Evolutionary conservation across 306 rosid genomes (phyloP), one percentile per base, ranked within the genome.

Genomic region (Fagus crenata): DNA sequence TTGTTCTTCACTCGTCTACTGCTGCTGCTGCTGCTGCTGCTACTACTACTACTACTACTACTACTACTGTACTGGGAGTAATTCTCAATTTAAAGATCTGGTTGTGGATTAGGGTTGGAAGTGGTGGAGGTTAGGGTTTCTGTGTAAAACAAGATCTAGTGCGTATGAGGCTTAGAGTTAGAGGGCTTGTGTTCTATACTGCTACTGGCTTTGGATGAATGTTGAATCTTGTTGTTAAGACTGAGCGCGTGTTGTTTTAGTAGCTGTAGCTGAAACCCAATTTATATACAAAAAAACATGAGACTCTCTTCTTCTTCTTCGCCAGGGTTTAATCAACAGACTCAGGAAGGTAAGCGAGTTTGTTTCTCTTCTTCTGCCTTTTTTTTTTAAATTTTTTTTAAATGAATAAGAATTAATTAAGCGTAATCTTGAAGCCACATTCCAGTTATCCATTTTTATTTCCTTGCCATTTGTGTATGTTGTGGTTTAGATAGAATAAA

Each of bases 131-230:
- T 15, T 69, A 49, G 70, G 6, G 49, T 3, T 14, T 51, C 71
- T 9, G 49, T 18, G 83, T 72, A 65, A 15, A 46, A 43, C 81
- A 86, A 84, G 90, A 87, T 84, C 90, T 74, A 82, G 86, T 49
- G 82, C 77, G 81, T 80, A 89, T 87, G 89, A 84, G 80, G 87
- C 70, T 22, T 22, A 22, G 28, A 22, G 28, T 84, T 37, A 84
- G 75, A 31, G 82, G 85, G 70, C 32, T 84, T 76, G 78, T 82
- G 75, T 86, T 65, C 79, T 89, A 87, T 81, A 81, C 87, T 80
- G 90, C 90, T 15, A 86, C 84, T 82, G 90, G 86, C 69, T 87
- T 90, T 75, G 92, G 94, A 75, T 90, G 89, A 74, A 74, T 28
- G 36, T 73, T 77, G 80, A 69, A 77, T 65, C 67, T 60, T 73